These are phyloP conservation scores for Colletotrichum camelliae DNA, from an alignment of 2,329 filamentous ascomycete genomes.

Conservation along the genomic window DNA sequence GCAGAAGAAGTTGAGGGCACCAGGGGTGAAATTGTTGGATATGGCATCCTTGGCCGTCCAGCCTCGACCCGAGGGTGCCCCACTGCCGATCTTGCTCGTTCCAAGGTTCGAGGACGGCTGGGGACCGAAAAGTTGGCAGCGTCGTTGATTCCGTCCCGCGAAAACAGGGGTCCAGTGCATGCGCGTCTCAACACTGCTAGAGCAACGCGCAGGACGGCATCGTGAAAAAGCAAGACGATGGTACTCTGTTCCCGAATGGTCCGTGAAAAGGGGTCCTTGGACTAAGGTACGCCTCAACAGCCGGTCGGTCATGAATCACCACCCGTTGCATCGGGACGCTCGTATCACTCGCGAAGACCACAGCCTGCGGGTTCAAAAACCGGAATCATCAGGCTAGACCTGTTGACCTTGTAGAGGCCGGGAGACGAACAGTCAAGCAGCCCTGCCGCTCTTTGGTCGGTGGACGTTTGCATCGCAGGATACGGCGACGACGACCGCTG, in stretches of 20 bases:
- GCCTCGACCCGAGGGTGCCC: neutral
- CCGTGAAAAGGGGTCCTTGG: neutral
- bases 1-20: neutral
- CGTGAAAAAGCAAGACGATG: constrained; percentile 3
- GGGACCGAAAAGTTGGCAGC: constrained; percentile 15
- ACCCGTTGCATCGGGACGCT: neutral
- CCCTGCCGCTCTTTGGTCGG: neutral
- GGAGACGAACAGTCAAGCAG: neutral
- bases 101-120: constrained; percentile 11
- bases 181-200: neutral
- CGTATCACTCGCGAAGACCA: neutral
- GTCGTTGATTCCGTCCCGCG: neutral
- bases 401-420: neutral
- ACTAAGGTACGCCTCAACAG: neutral
- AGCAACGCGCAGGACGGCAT: neutral
- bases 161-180: neutral
- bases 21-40: constrained; percentile 2
- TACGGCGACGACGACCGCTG: neutral
- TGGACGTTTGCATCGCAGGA: neutral
- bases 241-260: neutral
- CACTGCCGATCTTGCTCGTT: constrained; percentile 18
- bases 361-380: neutral
- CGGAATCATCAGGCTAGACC: neutral
- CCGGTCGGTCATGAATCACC: neutral
- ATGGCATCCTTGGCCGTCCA: constrained; percentile 7